Conservation (phyloP, 176 grass and related monocot genomes). For the Tillandsia leiboldiana region DNA sequence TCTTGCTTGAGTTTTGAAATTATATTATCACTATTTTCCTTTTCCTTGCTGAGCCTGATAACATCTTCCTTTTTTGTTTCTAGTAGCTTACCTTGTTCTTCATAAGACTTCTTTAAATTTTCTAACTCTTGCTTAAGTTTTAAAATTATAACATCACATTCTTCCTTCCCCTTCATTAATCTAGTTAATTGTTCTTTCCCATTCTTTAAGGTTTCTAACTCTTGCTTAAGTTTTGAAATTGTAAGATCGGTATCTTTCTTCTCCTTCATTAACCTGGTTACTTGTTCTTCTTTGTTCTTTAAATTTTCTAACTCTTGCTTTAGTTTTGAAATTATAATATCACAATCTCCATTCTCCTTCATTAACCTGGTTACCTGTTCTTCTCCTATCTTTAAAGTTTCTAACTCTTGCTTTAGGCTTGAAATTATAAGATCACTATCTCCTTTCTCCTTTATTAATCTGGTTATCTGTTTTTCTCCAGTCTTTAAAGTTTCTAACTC, state of each 20-base stretch:
- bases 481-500: background rate
- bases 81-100: background rate
- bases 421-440: too few relatives aligned
- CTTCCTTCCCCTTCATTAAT: background rate
- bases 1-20: slow-evolving; percentile 11
- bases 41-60: slow-evolving; percentile 4
- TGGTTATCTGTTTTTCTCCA: too few relatives aligned
- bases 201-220: background rate
- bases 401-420: too few relatives aligned
- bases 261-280: background rate
- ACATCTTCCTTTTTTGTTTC: slow-evolving; percentile 1
- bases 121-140: slow-evolving; percentile 1
- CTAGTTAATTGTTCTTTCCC: background rate
- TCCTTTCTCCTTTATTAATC: too few relatives aligned
- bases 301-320: background rate
- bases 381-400: background rate
- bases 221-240: slow-evolving; percentile 4
- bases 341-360: too few relatives aligned
- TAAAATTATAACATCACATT: background rate
- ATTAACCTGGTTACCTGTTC: background rate
- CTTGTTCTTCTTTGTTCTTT: background rate
- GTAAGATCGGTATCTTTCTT: background rate
- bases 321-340: too few relatives aligned
- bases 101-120: background rate
- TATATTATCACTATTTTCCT: slow-evolving; percentile 9